Conservation (phyloP, 2,329 filamentous ascomycete genomes). For the Fonsecaea erecta region DNA sequence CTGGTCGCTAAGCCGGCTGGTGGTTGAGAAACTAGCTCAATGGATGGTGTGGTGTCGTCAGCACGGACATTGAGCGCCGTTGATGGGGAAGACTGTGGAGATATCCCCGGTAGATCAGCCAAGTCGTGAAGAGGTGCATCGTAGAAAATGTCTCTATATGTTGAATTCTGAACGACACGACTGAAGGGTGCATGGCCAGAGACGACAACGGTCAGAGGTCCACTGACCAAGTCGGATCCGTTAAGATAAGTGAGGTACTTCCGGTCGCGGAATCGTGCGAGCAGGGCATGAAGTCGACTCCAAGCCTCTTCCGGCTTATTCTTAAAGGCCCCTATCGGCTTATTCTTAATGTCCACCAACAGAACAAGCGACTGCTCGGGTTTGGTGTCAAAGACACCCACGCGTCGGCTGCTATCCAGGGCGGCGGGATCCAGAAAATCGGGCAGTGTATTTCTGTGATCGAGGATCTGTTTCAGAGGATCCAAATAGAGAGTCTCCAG, state of each 20-base stretch:
- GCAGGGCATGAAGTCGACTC: slow-evolving; percentile 45
- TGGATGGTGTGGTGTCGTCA: background rate
- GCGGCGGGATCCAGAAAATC: slow-evolving; percentile 39
- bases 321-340: slow-evolving; percentile 49
- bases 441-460: slow-evolving; percentile 52
- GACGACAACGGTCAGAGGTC: slow-evolving; percentile 59
- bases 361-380: slow-evolving; percentile 56
- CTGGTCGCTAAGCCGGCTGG: slow-evolving; percentile 10
- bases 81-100: background rate
- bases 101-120: slow-evolving; percentile 26
- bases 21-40: background rate
- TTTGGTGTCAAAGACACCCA: slow-evolving; percentile 57
- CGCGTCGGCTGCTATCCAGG: slow-evolving; percentile 21
- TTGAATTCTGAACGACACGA: slow-evolving; percentile 49
- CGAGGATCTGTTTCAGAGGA: slow-evolving; percentile 55
- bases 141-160: slow-evolving; percentile 60
- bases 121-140: slow-evolving; percentile 55
- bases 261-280: slow-evolving; percentile 53
- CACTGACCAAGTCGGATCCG: slow-evolving; percentile 43
- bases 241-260: slow-evolving; percentile 59
- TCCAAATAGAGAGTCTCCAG: slow-evolving; percentile 58
- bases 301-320: slow-evolving; percentile 46
- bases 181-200: slow-evolving; percentile 59
- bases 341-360: slow-evolving; percentile 57
- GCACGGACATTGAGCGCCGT: background rate